A percentile compares a stretch with the other conserved stretches of the same genome.
phyloP scores from a whole-genome alignment of 2,329 filamentous ascomycete genomes.

The Zarea fungicola region DNA sequence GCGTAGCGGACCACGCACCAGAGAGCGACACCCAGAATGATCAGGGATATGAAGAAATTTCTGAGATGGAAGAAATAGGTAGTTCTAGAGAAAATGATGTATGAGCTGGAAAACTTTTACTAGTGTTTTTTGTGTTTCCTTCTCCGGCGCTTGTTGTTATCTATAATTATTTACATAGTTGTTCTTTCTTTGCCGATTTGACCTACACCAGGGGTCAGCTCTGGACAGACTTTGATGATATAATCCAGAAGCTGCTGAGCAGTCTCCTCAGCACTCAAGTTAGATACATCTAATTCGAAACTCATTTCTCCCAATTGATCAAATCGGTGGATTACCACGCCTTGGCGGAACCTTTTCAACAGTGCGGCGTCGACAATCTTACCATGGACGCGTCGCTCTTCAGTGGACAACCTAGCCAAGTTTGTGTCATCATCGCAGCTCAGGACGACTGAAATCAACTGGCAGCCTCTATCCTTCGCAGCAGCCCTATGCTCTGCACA shows the following conservation, averaged over 20 bases:
- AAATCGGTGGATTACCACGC: not conserved
- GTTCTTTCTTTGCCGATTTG: not conserved
- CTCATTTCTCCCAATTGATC: not conserved
- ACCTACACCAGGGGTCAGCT: not conserved
- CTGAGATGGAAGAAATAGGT: too few species aligned
- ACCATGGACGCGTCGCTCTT: not conserved
- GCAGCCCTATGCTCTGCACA: slow-evolving; percentile 9
- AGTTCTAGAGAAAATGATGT: too few species aligned
- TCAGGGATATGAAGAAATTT: too few species aligned
- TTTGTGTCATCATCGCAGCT: not conserved
- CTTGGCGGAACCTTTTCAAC: not conserved
- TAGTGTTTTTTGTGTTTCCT: too few species aligned
- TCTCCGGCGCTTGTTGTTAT: not conserved
- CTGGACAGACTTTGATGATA: not conserved
- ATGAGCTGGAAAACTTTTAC: too few species aligned
- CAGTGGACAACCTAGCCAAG: not conserved
- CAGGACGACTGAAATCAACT: not conserved
- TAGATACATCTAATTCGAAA: not conserved
- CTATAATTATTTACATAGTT: not conserved
- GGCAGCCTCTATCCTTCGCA: not conserved
- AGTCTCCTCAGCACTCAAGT: not conserved
- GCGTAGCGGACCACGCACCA: too few species aligned
- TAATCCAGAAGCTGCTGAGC: not conserved
- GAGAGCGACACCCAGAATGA: too few species aligned
- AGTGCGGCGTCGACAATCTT: not conserved